phyloP scores from a whole-genome alignment of 805 yeast genomes.

The Scheffersomyces coipomensis region DNA sequence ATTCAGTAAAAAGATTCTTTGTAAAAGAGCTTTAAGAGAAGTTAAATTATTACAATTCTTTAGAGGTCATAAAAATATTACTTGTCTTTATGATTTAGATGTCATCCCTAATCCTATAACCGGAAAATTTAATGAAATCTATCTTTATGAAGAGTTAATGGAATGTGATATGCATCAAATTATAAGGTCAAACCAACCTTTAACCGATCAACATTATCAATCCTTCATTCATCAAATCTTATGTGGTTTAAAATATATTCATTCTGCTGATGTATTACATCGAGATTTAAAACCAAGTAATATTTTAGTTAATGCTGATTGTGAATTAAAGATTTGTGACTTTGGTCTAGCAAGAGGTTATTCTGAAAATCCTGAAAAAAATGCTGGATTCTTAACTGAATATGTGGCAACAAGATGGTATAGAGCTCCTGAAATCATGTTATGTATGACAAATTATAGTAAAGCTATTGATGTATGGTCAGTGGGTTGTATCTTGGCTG shows the following conservation, averaged over 20 bases:
- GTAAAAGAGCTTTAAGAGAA: constrained; percentile 90
- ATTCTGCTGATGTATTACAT: constrained; percentile 89
- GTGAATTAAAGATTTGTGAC: constrained; percentile 95
- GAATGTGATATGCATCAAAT: constrained; percentile 99
- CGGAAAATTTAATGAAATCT: constrained; percentile 83
- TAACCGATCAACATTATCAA: constrained; percentile 94
- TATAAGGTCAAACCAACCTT: constrained; percentile 87
- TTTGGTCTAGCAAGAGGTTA: constrained; percentile 95
- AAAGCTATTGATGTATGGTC: constrained; percentile 98
- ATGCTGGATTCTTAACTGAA: constrained; percentile 93
- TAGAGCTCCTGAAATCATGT: constrained; percentile 96
- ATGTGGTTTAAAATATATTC: constrained; percentile 88
- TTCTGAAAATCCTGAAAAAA: constrained; percentile 75
- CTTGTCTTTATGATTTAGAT: constrained; percentile 92
- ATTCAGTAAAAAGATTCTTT: constrained; percentile 83
- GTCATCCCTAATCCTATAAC: constrained; percentile 66
- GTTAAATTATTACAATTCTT: constrained; percentile 87
- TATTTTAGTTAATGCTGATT: constrained; percentile 88
- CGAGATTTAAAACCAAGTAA: constrained; percentile 95
- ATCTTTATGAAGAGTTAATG: constrained; percentile 94
- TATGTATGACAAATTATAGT: constrained; percentile 90
- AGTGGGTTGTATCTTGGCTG: constrained; percentile 95
- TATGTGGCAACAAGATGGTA: constrained; percentile 99
- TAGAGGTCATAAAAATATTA: constrained; percentile 94
- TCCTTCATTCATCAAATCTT: constrained; percentile 87